These are phyloP conservation scores for Xeromyces bisporus DNA, from an alignment of 495 filamentous ascomycete species.

Conservation along the genomic window DNA sequence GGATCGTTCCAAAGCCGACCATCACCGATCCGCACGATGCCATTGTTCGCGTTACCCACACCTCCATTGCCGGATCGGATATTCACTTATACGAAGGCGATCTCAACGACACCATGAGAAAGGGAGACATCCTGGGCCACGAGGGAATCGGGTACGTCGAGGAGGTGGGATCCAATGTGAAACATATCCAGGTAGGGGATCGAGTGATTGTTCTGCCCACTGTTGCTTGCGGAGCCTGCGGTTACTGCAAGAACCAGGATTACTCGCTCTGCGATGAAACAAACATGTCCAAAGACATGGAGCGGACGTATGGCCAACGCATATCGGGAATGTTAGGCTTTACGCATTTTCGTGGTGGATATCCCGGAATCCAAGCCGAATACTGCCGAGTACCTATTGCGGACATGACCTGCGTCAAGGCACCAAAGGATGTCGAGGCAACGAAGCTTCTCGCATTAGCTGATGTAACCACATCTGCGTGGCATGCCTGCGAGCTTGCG, in stretches of 20 bases:
- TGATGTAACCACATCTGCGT: conserved; percentile 22
- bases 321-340: conserved; percentile 13
- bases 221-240: conserved; percentile 44
- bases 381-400: conserved; percentile 25
- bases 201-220: conserved; percentile 29
- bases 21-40: conserved; percentile 17
- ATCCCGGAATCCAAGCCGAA: conserved; percentile 41
- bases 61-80: conserved; percentile 20
- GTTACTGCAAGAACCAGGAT: conserved; percentile 13
- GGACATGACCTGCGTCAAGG: conserved; percentile 15
- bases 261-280: conserved; percentile 58
- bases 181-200: conserved; percentile 15
- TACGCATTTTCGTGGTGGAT: conserved; percentile 47
- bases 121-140: conserved; percentile 49
- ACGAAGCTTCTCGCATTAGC: conserved; percentile 21
- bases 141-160: conserved; percentile 24
- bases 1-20: conserved; percentile 13
- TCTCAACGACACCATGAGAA: conserved; percentile 17
- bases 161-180: conserved; percentile 14
- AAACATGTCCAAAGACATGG: conserved; percentile 42
- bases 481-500: conserved; percentile 17
- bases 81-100: conserved; percentile 15
- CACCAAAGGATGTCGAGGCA: conserved; percentile 36
- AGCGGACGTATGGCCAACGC: conserved; percentile 37
- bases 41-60: conserved; percentile 18